phyloP scores from a whole-genome alignment of 495 filamentous ascomycete genomes.

The Rhizodiscina lignyota region DNA sequence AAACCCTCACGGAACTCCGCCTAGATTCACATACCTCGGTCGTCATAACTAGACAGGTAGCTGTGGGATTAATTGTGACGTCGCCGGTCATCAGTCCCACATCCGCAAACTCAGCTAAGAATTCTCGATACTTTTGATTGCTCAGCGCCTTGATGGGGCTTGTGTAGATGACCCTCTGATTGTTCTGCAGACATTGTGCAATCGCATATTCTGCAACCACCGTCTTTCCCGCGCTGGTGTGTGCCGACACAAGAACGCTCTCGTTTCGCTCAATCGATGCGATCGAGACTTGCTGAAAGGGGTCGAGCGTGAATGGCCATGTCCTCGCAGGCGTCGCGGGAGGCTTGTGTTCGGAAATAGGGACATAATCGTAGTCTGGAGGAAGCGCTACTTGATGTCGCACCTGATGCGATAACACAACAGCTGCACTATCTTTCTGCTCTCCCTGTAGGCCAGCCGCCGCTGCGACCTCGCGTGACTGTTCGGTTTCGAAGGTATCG shows the following conservation, averaged over 20 bases:
- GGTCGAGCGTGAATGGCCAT: slow-evolving; percentile 84
- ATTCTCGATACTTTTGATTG: slow-evolving; percentile 97
- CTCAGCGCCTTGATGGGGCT: slow-evolving; percentile 97
- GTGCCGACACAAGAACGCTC: slow-evolving; percentile 90
- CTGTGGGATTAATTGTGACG: slow-evolving; percentile 96
- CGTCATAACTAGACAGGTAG: slow-evolving; percentile 96
- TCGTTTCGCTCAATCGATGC: slow-evolving; percentile 87
- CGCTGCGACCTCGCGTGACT: slow-evolving; percentile 72
- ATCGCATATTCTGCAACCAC: slow-evolving; percentile 98
- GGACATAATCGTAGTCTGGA: slow-evolving; percentile 81
- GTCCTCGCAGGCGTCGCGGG: slow-evolving; percentile 67
- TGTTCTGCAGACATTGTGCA: slow-evolving; percentile 88
- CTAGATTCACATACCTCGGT: no score
- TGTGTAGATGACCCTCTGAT: slow-evolving; percentile 97
- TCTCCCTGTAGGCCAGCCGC: slow-evolving; percentile 61
- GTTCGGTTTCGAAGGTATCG: slow-evolving; percentile 90
- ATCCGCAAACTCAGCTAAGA: slow-evolving; percentile 86
- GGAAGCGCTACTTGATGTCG: slow-evolving; percentile 94
- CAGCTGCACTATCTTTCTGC: slow-evolving; percentile 42
- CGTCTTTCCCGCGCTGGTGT: slow-evolving; percentile 95
- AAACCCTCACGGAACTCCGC: no score
- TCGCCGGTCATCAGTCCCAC: slow-evolving; percentile 98
- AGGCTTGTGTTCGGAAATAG: slow-evolving; percentile 76
- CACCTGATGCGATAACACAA: slow-evolving; percentile 88
- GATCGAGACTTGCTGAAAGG: slow-evolving; percentile 88